Evolutionary conservation across 306 rosid species (phyloP), one percentile per base, ranked within the genome.

Genomic region (Lupinus albus): DNA sequence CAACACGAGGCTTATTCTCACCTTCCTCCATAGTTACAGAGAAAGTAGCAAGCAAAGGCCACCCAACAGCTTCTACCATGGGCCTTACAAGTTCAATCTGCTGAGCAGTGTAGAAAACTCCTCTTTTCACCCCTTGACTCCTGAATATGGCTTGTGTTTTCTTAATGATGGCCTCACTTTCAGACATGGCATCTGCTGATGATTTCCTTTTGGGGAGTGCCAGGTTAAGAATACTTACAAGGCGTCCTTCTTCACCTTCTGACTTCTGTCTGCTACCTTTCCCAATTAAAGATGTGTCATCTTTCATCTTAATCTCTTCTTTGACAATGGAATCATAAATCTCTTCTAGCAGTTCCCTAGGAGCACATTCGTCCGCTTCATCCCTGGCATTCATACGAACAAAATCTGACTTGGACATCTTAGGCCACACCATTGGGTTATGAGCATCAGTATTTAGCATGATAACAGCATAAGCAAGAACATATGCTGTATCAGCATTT

Each of bases 351-450:
- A 94, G 91, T 65, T 91, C 96, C 50, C 81, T 85, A 61, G 97
- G 91, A 61, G 97, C 99, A 79, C 89, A 79, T 68, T 94, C 96
- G 61, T 94, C 97, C 3, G 92, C 80, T 73, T 94, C 95, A 81
- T 91, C 89, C 73, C 66, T 71, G 52, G 87, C 96, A 85, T 94
- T 94, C 87, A 94, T 88, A 56, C 87, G 95, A 63, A 91, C 72
- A 73, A 94, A 94, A 79, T 94, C 99, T 11, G 88, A 73, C 84
- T 88, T 91, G 77, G 96, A 84, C 99, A 94, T 91, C 84, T 94
- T 94, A 64, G 99, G 99, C 99, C 99, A 91, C 85, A 94, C 97
- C 90, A 94, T 88, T 45, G 97, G 99, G 74, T 91, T 94, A 79
- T 94, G 99, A 46, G 97, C 99, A 81, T 94, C 99, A 54, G 99